Evolutionary conservation across 2,329 filamentous ascomycete species (phyloP).

Genomic region (Neoascochyta sp.): DNA sequence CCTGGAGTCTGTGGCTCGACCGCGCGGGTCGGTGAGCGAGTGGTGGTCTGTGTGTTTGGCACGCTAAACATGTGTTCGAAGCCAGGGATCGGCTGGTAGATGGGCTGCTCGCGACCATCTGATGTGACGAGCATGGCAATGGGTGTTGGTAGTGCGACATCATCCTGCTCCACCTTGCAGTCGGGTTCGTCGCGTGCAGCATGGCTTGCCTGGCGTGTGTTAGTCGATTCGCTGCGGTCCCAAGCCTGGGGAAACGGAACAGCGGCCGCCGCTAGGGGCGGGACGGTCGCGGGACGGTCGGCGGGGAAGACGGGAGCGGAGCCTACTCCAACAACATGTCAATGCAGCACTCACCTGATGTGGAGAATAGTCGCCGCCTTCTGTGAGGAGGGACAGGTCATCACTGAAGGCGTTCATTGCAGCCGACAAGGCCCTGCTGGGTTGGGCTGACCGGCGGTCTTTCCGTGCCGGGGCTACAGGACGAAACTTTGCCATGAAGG

Average conservation of each 20-base stretch:
- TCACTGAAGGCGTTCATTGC: conserved; percentile 3
- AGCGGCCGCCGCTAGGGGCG: conserved; percentile 9
- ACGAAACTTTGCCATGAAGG: conserved; percentile 3
- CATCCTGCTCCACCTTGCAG: conserved; percentile 5
- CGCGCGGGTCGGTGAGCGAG: too few relatives aligned
- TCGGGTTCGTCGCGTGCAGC: background rate
- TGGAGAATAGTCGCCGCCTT: conserved; percentile 4
- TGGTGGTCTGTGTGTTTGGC: too few relatives aligned
- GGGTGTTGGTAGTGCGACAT: conserved; percentile 14
- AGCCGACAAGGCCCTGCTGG: background rate
- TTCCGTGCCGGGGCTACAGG: conserved; percentile 1
- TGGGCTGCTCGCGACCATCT: conserved; percentile 18
- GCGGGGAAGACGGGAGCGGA: conserved; percentile 8
- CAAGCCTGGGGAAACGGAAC: conserved; percentile 7
- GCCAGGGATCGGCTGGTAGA: conserved; percentile 20
- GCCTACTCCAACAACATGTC: conserved; percentile 14
- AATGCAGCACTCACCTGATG: conserved; percentile 4
- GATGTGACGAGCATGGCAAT: conserved; percentile 20
- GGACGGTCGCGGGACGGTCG: conserved; percentile 9
- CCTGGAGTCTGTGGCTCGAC: too few relatives aligned
- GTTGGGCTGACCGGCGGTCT: background rate
- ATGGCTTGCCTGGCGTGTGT: background rate
- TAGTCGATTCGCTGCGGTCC: background rate
- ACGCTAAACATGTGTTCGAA: conserved; percentile 26
- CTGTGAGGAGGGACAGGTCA: conserved; percentile 3